Base-by-base conservation (phyloP, 129 eudicot genomes). In the Silybum marianum region DNA sequence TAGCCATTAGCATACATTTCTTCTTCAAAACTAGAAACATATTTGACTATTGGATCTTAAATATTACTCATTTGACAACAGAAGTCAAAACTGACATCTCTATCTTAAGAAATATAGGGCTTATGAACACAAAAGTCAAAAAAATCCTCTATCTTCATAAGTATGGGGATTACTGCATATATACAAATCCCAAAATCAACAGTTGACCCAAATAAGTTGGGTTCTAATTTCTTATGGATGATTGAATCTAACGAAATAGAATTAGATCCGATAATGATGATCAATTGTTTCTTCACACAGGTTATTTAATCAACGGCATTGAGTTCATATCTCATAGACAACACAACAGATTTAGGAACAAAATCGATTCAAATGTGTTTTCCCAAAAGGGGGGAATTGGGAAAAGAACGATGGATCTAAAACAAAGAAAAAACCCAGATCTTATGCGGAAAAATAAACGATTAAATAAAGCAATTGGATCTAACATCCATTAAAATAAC, bases 241-340 rank as follows among this genome's bases (percentile, higher is more conserved):
- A 30, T 67, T 54, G 7, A 30, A 69, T 26, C 44, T 68, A 18
- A 67, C 21, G 34, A 40, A 78, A 48, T 7, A 25, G 16, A 12
- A 48, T 40, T 48, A 74, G 39, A 39, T 39, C 32, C 38, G 22
- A 22, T 44, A 69, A 34, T 40, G 25, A 32, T 48, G 68, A 25
- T 42, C 82, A 24, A 19, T 78, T 69, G 38, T 78, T 46, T 78
- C 69, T 79, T 79, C 76, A 46, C 48, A 69, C 23, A 8, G 22
- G 9, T 44, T 18, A 79, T 78, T n/a, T 26, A 25, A 78, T 39
- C 75, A 78, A 46, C 74, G 66, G 66, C 74, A 78, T 67, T 78
- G 44, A 78, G 44, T 67, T 39, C 73, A 65, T 77, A 73, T 26
- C 23, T 26, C 8, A 54, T 67, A 62, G 6, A 36, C 72, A 40